Evolutionary conservation across 176 grass and related monocot species (phyloP), one percentile per base, ranked within the genome.

Genomic region (Oryza punctata): DNA sequence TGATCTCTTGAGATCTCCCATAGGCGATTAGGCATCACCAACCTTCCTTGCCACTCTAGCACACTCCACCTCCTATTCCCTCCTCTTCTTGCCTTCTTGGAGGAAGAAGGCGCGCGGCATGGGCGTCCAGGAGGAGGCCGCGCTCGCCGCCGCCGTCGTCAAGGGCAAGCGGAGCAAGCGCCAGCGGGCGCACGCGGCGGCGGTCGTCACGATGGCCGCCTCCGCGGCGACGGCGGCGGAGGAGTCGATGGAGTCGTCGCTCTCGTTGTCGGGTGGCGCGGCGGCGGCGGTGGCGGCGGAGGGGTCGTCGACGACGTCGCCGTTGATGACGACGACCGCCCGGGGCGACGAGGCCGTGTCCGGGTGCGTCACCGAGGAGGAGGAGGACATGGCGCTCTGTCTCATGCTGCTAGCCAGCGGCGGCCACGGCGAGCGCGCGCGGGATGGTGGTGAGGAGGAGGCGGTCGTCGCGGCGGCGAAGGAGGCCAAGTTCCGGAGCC

Each of bases 101-200:
- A 54, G 50, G 50, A 8, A 49, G 50, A 21, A 49, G 46, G 16
- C 26, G 63, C 32, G 2, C 15, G 0, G 38, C 63, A 92, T 92
- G 88, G 86, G 52, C 54, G 15, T 30, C 35, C 81, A 26, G 12
- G 77, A 77, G 37, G 30, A 52, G 13, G 18, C 10, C 19, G 19
- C 68, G 5, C 41, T 66, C 35, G 63, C 85, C 29, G 69, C 78
- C 9, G 76, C 72, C 26, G 75, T 97, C 2, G 87, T 82, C 68
- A 94, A 92, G 86, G 90, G 94, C 0, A 92, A 90, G 92, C 88
- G 94, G 59, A 97, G 92, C 83, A 97, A 94, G 86, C 64, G 94
- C 6, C 87, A 77, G 65, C 82, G 91, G 14, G 81, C 75, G 65
- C 63, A 45, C 32, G 32, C 37, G 7, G 28, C 78, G 33, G 24